Base-by-base conservation (phyloP, 2,329 filamentous ascomycete species). In the Aureobasidium sp. region DNA sequence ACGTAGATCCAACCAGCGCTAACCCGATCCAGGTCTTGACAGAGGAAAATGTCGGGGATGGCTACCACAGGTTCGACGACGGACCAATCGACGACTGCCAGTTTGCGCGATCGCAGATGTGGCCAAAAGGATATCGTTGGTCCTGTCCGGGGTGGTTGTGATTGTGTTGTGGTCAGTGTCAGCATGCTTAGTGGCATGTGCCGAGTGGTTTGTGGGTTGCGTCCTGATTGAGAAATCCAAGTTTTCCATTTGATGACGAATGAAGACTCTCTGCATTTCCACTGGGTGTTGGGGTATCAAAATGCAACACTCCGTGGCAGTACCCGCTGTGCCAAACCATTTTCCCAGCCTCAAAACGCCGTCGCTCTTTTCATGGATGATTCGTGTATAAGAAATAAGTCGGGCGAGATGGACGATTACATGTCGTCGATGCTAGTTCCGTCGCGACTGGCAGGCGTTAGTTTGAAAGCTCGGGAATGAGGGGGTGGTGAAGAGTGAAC, bases 401-500 rank as follows among this genome's bases (percentile, higher is more conserved):
- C 9, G 9, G 25, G 33, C 21, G 37, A 25, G 47, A 25, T 23
- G 6, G 17, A 9, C n/a, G 29, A 21, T 58, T 54, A 54, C 29
- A 51, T 49, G 33, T 60, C 58, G 13, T 47, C 60, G 23, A 53
- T 42, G 53, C 27, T 42, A 21, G 42, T 61, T n/a, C 60, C 60
- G 38, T 61, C 60, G 43, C 60, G 60, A n/a, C 60, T 61, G 43
- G 11, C 7, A 29, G 11, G 13, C 21, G 19, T 51, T 49, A 58
- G 55, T 55, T 2, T 33, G 0, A 21, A 10, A 1, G 10, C 19
- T 3, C 6, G 37, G 23, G 5, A 33, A 10, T 11, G n/a, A 23
- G 15, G n/a, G 11, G 7, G 33, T 37, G 23, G 15, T 23, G 47
- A 7, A 13, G 7, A 11, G 6, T 23, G 19, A 2, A 57, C 79